phyloP scores from a whole-genome alignment of 306 rosid genomes.

The Alnus rubra region DNA sequence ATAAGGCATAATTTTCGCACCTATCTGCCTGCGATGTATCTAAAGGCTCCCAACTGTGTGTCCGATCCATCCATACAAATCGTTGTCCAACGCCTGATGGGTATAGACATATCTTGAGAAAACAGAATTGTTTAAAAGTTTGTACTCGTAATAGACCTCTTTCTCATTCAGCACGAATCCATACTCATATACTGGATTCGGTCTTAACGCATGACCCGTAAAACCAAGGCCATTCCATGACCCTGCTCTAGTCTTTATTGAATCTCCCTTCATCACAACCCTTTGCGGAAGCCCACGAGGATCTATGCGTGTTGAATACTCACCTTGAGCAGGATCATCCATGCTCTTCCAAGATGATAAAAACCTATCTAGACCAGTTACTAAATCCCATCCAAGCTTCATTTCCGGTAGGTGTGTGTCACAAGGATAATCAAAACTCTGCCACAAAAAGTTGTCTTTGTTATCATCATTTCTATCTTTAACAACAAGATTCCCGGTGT shows the following conservation, averaged over 20 bases:
- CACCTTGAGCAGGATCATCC: constrained; percentile 45
- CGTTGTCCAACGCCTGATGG: constrained; percentile 21
- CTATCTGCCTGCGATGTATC: background rate
- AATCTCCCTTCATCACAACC: background rate
- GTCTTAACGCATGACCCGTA: constrained; percentile 1
- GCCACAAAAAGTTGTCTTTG: constrained; percentile 32
- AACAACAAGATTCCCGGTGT: constrained; percentile 41
- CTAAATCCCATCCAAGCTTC: constrained; percentile 49
- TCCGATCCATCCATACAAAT: constrained; percentile 13
- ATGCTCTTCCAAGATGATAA: constrained; percentile 44
- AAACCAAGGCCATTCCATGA: constrained; percentile 35
- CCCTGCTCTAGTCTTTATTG: background rate
- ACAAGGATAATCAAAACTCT: constrained; percentile 62
- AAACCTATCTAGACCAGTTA: constrained; percentile 20
- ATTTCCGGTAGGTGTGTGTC: constrained; percentile 47
- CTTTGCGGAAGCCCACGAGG: background rate
- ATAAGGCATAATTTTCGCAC: constrained; percentile 33
- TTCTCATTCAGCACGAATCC: constrained; percentile 8
- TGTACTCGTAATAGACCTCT: constrained; percentile 19
- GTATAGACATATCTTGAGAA: constrained; percentile 14
- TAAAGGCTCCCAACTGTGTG: constrained; percentile 21
- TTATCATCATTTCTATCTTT: constrained; percentile 8
- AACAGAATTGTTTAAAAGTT: background rate
- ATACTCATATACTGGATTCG: background rate
- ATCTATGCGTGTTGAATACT: background rate